These are phyloP conservation scores for Urtica urens DNA, from an alignment of 306 rosid genomes.

Conservation along the genomic window DNA sequence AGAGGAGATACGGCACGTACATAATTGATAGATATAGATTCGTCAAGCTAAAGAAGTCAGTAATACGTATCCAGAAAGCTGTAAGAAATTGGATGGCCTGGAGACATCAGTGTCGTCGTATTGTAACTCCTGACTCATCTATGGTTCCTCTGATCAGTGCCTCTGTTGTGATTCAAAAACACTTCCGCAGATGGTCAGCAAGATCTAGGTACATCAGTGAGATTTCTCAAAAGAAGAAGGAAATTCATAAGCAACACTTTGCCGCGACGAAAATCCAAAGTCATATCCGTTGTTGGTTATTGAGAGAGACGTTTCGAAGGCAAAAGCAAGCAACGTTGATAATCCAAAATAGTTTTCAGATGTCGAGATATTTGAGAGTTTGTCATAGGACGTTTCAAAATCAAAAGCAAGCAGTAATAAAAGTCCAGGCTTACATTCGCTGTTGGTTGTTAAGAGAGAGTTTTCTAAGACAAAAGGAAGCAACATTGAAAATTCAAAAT, in stretches of 20 bases:
- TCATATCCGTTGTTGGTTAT: conserved; percentile 42
- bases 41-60: conserved; percentile 13
- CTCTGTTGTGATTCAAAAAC: conserved; percentile 14
- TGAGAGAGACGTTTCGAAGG: conserved; percentile 37
- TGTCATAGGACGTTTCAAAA: conserved; percentile 33
- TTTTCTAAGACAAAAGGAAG: conserved; percentile 32
- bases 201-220: conserved; percentile 11
- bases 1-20: conserved; percentile 10
- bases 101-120: conserved; percentile 24
- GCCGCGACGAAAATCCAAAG: conserved; percentile 56
- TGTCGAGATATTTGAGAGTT: conserved; percentile 46
- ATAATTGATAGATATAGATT: conserved; percentile 7
- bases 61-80: conserved; percentile 36
- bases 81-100: conserved; percentile 41
- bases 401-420: conserved; percentile 40
- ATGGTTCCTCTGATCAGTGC: conserved; percentile 24
- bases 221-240: conserved; percentile 22
- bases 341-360: conserved; percentile 55
- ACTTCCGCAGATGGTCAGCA: background rate
- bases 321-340: conserved; percentile 41
- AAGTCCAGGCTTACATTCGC: conserved; percentile 47
- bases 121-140: conserved; percentile 9
- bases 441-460: conserved; percentile 33
- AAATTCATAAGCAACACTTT: conserved; percentile 25
- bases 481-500: conserved; percentile 57